Percentiles rank a stretch among this genome's conserved stretches.
Evolutionary conservation across 441 rosid species (phyloP).

Genomic region (Arabidopsis hybrid): DNA sequence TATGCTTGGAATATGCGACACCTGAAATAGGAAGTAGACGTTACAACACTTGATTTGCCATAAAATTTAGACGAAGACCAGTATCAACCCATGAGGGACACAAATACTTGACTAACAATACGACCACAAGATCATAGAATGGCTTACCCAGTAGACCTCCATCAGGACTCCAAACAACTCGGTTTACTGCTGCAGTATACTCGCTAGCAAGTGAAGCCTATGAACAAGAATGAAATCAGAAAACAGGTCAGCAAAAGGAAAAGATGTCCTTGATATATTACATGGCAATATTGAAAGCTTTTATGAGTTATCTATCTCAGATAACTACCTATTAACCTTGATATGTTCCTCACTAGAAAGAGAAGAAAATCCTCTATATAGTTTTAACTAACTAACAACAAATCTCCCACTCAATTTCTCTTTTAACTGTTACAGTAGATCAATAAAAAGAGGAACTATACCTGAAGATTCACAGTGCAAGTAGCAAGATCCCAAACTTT

Average conservation of each 20-base stretch:
- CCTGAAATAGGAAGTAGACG: constrained; percentile 47
- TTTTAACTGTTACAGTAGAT: constrained; percentile 10
- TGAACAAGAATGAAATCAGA: constrained; percentile 30
- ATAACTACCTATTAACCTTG: constrained; percentile 23
- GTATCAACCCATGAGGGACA: constrained; percentile 36
- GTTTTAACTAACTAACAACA: neutral
- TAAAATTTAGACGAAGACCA: neutral
- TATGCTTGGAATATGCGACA: constrained; percentile 65
- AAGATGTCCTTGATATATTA: constrained; percentile 15
- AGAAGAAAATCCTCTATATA: constrained; percentile 10
- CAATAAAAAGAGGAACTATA: constrained; percentile 37
- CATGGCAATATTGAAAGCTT: constrained; percentile 22
- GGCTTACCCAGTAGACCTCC: constrained; percentile 66
- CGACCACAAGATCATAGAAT: constrained; percentile 11
- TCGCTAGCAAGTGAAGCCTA: constrained; percentile 63
- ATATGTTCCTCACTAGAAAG: constrained; percentile 21
- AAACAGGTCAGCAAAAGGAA: constrained; percentile 21
- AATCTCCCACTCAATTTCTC: neutral
- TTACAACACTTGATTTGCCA: neutral
- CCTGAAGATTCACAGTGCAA: constrained; percentile 71
- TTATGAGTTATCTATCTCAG: constrained; percentile 20
- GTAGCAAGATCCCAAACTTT: constrained; percentile 74
- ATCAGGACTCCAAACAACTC: constrained; percentile 74
- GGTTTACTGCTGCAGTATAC: constrained; percentile 60
- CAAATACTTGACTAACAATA: constrained; percentile 23